Percentiles rank a stretch among this genome's conserved stretches.
phyloP scores from a whole-genome alignment of 2,329 filamentous ascomycete species.

The Penicillium olsonii region DNA sequence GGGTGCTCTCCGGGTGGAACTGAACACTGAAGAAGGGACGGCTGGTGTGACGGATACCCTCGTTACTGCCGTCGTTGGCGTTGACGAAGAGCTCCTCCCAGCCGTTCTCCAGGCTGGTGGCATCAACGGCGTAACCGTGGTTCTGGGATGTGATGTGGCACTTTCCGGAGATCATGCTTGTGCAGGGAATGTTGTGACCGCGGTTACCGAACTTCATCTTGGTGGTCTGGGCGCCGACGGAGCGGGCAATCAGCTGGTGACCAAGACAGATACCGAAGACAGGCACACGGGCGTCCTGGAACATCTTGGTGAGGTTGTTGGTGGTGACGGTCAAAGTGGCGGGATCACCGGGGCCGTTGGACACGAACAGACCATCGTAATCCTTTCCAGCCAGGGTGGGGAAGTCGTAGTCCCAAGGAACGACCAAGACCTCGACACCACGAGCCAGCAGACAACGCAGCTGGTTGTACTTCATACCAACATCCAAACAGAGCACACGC shows the following conservation, averaged over 20 bases:
- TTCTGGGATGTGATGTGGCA: slow-evolving; percentile 99
- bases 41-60: slow-evolving; percentile 85
- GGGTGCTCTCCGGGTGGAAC: slow-evolving; percentile 97
- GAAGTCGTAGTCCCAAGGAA: slow-evolving; percentile 96
- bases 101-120: slow-evolving; percentile 69
- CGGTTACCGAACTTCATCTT: slow-evolving; percentile 99
- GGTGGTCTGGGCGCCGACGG: slow-evolving; percentile 77
- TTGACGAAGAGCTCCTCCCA: slow-evolving; percentile 98
- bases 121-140: slow-evolving; percentile 92
- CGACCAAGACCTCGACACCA: slow-evolving; percentile 90
- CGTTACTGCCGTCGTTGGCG: slow-evolving; percentile 96
- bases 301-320: slow-evolving; percentile 72
- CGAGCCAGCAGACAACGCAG: slow-evolving; percentile 87
- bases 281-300: slow-evolving; percentile 78
- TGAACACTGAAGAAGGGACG: slow-evolving; percentile 99
- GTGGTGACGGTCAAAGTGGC: slow-evolving; percentile 78
- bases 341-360: slow-evolving; percentile 95
- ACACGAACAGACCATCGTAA: slow-evolving; percentile 96
- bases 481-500: slow-evolving; percentile 89
- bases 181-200: slow-evolving; percentile 97
- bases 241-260: slow-evolving; percentile 87
- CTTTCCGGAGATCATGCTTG: slow-evolving; percentile 89
- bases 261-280: slow-evolving; percentile 97
- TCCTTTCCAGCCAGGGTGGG: slow-evolving; percentile 72
- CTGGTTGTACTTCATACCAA: slow-evolving; percentile 98